These are phyloP conservation scores for Nicotiana benthamiana DNA, from an alignment of 257 asterid genomes.

Conservation along the genomic window DNA sequence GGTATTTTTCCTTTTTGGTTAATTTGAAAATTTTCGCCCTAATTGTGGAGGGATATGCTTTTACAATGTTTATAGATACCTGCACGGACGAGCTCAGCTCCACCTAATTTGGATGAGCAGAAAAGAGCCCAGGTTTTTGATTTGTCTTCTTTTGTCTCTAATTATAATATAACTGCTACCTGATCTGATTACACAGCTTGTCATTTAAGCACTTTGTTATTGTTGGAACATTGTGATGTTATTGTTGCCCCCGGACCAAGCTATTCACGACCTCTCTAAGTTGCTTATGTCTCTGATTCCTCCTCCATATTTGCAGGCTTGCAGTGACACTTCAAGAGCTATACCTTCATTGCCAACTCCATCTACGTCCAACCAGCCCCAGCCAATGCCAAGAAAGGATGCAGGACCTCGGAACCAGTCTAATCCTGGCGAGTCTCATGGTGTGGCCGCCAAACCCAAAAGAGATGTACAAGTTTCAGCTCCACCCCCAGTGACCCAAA, in stretches of 20 bases:
- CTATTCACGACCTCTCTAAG: not conserved
- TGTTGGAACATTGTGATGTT: not conserved
- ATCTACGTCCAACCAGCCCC: conserved; percentile 56
- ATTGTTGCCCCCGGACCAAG: not conserved
- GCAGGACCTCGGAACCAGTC: conserved; percentile 36
- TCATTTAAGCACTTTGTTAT: not conserved
- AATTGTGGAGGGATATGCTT: conserved; percentile 7
- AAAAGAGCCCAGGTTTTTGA: conserved; percentile 69
- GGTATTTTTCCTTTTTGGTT: not conserved
- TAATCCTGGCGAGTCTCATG: conserved; percentile 36
- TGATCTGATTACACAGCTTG: not conserved
- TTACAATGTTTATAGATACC: conserved; percentile 50
- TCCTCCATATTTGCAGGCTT: conserved; percentile 38
- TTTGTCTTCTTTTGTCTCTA: conserved; percentile 1
- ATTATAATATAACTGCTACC: not conserved
- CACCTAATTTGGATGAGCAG: conserved; percentile 85
- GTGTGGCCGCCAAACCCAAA: conserved; percentile 36
- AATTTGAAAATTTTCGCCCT: not conserved
- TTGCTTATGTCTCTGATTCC: not conserved
- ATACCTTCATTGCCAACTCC: conserved; percentile 48
- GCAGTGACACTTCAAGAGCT: conserved; percentile 38
- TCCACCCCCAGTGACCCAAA: conserved; percentile 40
- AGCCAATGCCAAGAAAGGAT: conserved; percentile 47
- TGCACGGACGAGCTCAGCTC: conserved; percentile 39
- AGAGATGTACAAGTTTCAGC: conserved; percentile 52